A percentile compares a stretch with the other conserved stretches of the same genome.
Conservation (phyloP, 2,329 filamentous ascomycete species). For the Stylonectria norvegica region DNA sequence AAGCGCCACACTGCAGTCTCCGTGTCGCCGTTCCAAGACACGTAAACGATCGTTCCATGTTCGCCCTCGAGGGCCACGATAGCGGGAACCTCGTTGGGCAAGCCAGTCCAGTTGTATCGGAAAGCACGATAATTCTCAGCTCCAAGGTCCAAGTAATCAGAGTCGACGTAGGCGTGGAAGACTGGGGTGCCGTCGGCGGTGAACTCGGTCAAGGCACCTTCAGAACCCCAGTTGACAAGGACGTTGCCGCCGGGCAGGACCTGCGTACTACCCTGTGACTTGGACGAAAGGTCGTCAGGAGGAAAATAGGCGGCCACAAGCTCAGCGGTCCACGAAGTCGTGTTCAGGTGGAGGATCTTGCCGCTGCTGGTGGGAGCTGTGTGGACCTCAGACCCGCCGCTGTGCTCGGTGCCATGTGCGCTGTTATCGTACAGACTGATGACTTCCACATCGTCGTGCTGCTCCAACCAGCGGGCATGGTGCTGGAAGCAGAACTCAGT, state of each 20-base stretch:
- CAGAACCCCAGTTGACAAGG: slow-evolving; percentile 56
- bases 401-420: slow-evolving; percentile 44
- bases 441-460: slow-evolving; percentile 43
- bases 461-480: slow-evolving; percentile 43
- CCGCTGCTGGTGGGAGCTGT: slow-evolving; percentile 39
- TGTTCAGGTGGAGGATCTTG: slow-evolving; percentile 46
- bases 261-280: slow-evolving; percentile 49
- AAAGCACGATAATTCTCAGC: slow-evolving; percentile 54
- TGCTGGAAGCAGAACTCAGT: slow-evolving; percentile 51
- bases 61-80: slow-evolving; percentile 23
- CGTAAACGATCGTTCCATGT: slow-evolving; percentile 36
- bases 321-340: slow-evolving; percentile 42
- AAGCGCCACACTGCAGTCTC: slow-evolving; percentile 48
- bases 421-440: slow-evolving; percentile 55
- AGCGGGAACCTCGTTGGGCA: slow-evolving; percentile 32
- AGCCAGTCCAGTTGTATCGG: slow-evolving; percentile 51
- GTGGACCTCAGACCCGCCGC: slow-evolving; percentile 26
- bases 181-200: slow-evolving; percentile 43
- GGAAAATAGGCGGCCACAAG: slow-evolving; percentile 47
- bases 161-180: slow-evolving; percentile 50
- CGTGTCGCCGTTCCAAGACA: slow-evolving; percentile 54
- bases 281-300: slow-evolving; percentile 46
- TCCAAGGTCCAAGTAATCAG: slow-evolving; percentile 30
- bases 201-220: slow-evolving; percentile 47
- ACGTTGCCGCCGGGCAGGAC: slow-evolving; percentile 51